Percentiles rank a stretch among this genome's conserved stretches.
These are phyloP conservation scores for Lenwebbia sp. DNA, from an alignment of 345 rosid genomes.

Conservation along the genomic window DNA sequence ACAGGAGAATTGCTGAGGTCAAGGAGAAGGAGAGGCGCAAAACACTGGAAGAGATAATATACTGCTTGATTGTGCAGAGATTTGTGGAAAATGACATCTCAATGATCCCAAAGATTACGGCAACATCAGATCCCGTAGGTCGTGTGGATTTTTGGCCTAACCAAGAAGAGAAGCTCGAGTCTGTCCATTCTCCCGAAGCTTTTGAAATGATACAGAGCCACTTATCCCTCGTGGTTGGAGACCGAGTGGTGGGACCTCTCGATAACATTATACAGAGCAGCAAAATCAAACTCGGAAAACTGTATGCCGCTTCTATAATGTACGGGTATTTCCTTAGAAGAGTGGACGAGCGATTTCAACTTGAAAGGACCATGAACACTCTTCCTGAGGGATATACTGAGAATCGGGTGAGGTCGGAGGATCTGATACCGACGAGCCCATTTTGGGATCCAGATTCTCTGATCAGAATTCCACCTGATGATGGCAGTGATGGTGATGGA, in stretches of 20 bases:
- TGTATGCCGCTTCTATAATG: slow-evolving; percentile 91
- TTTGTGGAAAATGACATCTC: slow-evolving; percentile 54
- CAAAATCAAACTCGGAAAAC: slow-evolving; percentile 83
- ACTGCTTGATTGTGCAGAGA: slow-evolving; percentile 71
- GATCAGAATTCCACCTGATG: slow-evolving; percentile 42
- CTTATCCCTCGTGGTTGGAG: slow-evolving; percentile 69
- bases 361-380: slow-evolving; percentile 77
- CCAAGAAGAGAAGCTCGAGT: slow-evolving; percentile 76
- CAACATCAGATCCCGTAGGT: slow-evolving; percentile 66
- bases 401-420: slow-evolving; percentile 25
- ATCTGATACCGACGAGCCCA: slow-evolving; percentile 29
- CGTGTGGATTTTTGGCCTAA: slow-evolving; percentile 91
- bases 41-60: slow-evolving; percentile 68
- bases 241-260: slow-evolving; percentile 62
- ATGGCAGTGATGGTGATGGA: slow-evolving; percentile 7
- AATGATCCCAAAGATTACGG: slow-evolving; percentile 64
- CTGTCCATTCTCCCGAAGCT: slow-evolving; percentile 86
- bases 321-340: slow-evolving; percentile 87
- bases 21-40: slow-evolving; percentile 61
- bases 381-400: slow-evolving; percentile 50
- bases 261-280: slow-evolving; percentile 59
- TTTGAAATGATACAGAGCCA: slow-evolving; percentile 92
- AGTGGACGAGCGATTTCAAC: slow-evolving; percentile 83
- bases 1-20: slow-evolving; percentile 85
- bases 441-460: slow-evolving; percentile 77